phyloP scores from a whole-genome alignment of 208 protist genomes.

The Leishmania aethiopica region DNA sequence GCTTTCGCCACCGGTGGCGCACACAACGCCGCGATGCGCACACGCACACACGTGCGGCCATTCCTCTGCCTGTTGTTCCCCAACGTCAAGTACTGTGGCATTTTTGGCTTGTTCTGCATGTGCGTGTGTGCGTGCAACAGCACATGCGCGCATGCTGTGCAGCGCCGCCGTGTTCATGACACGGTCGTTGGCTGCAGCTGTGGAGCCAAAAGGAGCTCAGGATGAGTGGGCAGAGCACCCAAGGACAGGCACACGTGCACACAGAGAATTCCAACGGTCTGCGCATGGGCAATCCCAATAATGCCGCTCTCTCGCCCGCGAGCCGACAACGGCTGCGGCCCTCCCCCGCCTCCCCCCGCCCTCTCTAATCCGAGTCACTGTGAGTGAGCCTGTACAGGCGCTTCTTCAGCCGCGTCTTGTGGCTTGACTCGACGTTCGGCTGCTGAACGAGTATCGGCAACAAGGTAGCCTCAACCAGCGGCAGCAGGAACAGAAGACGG shows the following conservation, averaged over 20 bases:
- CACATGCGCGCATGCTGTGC: not conserved
- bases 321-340: no score
- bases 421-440: constrained; percentile 48
- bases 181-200: not conserved
- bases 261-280: not conserved
- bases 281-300: not conserved
- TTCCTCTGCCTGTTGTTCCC: not conserved
- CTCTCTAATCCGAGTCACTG: constrained; percentile 80
- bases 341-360: no score
- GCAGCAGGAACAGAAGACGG: constrained; percentile 54
- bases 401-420: constrained; percentile 62
- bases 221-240: not conserved
- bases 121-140: not conserved
- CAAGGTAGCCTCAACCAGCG: constrained; percentile 41
- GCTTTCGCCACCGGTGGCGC: not conserved
- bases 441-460: constrained; percentile 51
- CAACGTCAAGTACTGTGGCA: not conserved
- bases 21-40: not conserved
- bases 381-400: constrained; percentile 63
- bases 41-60: not conserved
- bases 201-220: not conserved
- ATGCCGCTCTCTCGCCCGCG: not conserved
- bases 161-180: not conserved
- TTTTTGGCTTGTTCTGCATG: not conserved
- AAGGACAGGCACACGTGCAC: not conserved